phyloP scores from a whole-genome alignment of 2,329 filamentous ascomycete genomes.

The Arachnomyces sp. region DNA sequence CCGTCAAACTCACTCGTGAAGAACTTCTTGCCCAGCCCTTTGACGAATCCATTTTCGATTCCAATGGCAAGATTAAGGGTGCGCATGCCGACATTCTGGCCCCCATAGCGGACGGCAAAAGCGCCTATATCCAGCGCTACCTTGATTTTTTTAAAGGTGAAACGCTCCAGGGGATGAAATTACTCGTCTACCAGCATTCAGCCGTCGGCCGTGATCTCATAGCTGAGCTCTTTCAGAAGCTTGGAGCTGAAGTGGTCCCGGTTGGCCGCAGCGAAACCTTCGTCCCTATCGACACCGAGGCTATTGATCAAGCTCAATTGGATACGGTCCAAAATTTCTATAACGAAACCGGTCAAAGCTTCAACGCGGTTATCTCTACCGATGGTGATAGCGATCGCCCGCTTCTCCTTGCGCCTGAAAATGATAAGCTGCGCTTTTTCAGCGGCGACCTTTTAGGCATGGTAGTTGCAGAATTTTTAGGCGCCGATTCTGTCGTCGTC shows the following conservation, averaged over 20 bases:
- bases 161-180: slow-evolving; percentile 19
- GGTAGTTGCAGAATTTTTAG: slow-evolving; percentile 25
- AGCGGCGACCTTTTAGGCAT: slow-evolving; percentile 26
- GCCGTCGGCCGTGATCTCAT: slow-evolving; percentile 27
- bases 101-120: slow-evolving; percentile 14
- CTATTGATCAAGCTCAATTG: slow-evolving; percentile 26
- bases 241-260: slow-evolving; percentile 22
- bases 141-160: slow-evolving; percentile 25
- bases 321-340: slow-evolving; percentile 21
- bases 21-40: slow-evolving; percentile 20
- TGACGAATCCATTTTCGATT: slow-evolving; percentile 21
- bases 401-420: slow-evolving; percentile 22
- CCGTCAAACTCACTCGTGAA: slow-evolving; percentile 19
- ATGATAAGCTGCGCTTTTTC: slow-evolving; percentile 24
- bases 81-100: slow-evolving; percentile 12
- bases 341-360: slow-evolving; percentile 17
- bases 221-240: slow-evolving; percentile 22
- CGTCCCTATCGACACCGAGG: slow-evolving; percentile 28
- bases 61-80: slow-evolving; percentile 21
- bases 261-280: slow-evolving; percentile 28
- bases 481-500: slow-evolving; percentile 23
- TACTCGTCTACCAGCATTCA: slow-evolving; percentile 28
- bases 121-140: slow-evolving; percentile 23
- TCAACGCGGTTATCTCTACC: slow-evolving; percentile 25
- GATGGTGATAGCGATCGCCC: slow-evolving; percentile 29